Percentiles rank a stretch among this genome's conserved stretches.
phyloP scores from a whole-genome alignment of 78 protist species.

The Dictyostelium firmibasis region DNA sequence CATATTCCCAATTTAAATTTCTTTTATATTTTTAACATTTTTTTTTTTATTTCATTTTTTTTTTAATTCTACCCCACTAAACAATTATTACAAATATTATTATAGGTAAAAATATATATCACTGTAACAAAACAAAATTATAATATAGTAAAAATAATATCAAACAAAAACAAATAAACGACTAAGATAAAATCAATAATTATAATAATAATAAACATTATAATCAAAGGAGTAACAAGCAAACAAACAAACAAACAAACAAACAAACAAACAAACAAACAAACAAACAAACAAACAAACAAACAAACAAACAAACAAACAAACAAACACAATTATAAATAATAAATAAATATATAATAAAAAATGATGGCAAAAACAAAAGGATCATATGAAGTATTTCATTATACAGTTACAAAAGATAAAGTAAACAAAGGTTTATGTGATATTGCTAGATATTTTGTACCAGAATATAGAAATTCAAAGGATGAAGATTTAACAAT shows the following conservation, averaged over 20 bases:
- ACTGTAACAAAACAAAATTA: neutral
- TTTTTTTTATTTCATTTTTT: neutral
- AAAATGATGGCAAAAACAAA: conserved; percentile 41
- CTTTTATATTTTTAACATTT: neutral
- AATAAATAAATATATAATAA: neutral
- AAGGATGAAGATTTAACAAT: conserved; percentile 57
- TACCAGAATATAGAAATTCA: conserved; percentile 64
- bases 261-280: too few relatives aligned
- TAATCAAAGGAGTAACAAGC: neutral
- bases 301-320: neutral
- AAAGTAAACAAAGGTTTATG: conserved; percentile 41
- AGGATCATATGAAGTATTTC: conserved; percentile 70
- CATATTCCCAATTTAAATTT: neutral
- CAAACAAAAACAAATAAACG: neutral
- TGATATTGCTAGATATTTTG: conserved; percentile 72
- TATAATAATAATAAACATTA: neutral
- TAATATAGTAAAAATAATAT: neutral
- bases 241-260: too few relatives aligned
- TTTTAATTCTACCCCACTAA: neutral
- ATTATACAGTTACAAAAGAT: conserved; percentile 64
- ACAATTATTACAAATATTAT: neutral
- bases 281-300: too few relatives aligned
- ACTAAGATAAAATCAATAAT: neutral
- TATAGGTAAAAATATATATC: neutral
- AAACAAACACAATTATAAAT: neutral